A percentile compares a stretch with the other conserved stretches of the same genome.
Conservation (phyloP, 345 rosid species). For the Citrus medica region DNA sequence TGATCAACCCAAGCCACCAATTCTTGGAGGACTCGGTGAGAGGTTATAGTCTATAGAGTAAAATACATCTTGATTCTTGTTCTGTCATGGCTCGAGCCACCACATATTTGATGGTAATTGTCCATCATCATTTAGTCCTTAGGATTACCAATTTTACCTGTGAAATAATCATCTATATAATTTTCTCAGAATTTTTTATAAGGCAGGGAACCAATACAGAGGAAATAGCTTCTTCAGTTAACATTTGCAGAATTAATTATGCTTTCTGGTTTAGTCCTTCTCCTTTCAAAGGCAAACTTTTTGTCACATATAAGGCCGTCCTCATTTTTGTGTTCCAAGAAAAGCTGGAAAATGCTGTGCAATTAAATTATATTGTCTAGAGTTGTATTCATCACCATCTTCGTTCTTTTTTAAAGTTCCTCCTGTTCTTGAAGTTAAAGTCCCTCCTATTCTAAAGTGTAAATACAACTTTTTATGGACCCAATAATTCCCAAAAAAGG, state of each 20-base stretch:
- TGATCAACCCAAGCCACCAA: slow-evolving; percentile 66
- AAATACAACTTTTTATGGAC: neutral
- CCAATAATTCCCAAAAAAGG: neutral
- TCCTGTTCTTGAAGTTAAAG: too few species aligned
- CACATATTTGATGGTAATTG: slow-evolving; percentile 8
- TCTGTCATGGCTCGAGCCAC: slow-evolving; percentile 6
- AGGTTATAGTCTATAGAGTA: slow-evolving; percentile 39
- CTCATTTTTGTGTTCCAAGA: slow-evolving; percentile 1
- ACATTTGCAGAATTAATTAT: slow-evolving; percentile 8
- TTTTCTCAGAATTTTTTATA: slow-evolving; percentile 10
- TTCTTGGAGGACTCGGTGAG: slow-evolving; percentile 64
- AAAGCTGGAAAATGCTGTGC: slow-evolving; percentile 9
- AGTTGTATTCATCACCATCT: neutral
- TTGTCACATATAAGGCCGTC: too few species aligned
- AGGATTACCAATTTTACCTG: slow-evolving; percentile 22
- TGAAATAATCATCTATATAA: slow-evolving; percentile 25
- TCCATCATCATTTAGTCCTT: slow-evolving; percentile 6
- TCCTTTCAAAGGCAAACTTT: neutral
- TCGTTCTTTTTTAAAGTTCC: too few species aligned
- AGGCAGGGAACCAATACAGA: slow-evolving; percentile 5
- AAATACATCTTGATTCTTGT: slow-evolving; percentile 6
- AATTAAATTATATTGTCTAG: slow-evolving; percentile 5
- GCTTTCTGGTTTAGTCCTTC: neutral
- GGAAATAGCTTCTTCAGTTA: slow-evolving; percentile 11
- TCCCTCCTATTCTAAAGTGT: too few species aligned